Percentiles rank a stretch among this genome's conserved stretches.
Conservation (phyloP, 306 rosid species). For the Vigna angularis region DNA sequence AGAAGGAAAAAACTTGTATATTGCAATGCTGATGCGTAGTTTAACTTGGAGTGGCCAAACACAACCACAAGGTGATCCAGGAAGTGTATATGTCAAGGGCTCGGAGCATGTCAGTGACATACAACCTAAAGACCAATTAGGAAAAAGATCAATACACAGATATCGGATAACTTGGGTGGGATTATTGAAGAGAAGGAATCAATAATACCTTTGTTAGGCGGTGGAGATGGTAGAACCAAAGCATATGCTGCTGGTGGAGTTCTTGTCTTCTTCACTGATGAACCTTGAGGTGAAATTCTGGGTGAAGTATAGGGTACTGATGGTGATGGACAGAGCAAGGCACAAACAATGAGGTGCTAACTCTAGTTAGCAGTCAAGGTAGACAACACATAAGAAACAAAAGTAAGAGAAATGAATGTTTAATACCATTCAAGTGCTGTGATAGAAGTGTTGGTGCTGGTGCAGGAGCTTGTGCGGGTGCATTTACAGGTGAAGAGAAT, state of each 20-base stretch:
- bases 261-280: slow-evolving; percentile 55
- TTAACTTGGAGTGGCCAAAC: slow-evolving; percentile 86
- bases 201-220: slow-evolving; percentile 70
- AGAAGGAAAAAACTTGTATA: slow-evolving; percentile 76
- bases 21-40: slow-evolving; percentile 60
- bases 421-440: slow-evolving; percentile 57
- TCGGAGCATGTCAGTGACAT: slow-evolving; percentile 68
- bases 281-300: slow-evolving; percentile 60
- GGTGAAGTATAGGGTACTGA: slow-evolving; percentile 71
- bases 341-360: slow-evolving; percentile 22
- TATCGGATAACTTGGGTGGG: slow-evolving; percentile 12
- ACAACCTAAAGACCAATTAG: slow-evolving; percentile 61
- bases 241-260: slow-evolving; percentile 64
- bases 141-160: slow-evolving; percentile 10
- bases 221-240: slow-evolving; percentile 77
- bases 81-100: slow-evolving; percentile 77
- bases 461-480: slow-evolving; percentile 38
- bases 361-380: slow-evolving; percentile 17
- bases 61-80: slow-evolving; percentile 82
- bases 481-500: slow-evolving; percentile 50
- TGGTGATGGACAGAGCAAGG: slow-evolving; percentile 40
- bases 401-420: slow-evolving; percentile 28
- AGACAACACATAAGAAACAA: slow-evolving; percentile 8
- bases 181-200: slow-evolving; percentile 17
- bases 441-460: slow-evolving; percentile 55